Base-by-base conservation (phyloP, 257 asterid genomes). In the Solanum chiquidenum region DNA sequence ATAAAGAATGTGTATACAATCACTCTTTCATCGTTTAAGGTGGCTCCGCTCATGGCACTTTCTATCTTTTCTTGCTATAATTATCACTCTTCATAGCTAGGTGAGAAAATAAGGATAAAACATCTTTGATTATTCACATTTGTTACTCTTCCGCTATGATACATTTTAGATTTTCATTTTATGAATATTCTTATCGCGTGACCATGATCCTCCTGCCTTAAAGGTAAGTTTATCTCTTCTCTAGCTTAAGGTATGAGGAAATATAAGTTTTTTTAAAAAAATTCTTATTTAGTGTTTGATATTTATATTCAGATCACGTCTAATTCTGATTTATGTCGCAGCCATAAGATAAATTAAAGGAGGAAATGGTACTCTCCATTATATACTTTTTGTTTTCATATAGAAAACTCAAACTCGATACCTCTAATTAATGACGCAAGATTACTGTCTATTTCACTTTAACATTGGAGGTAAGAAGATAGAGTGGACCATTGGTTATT, bases 211-310 rank as follows among this genome's bases (percentile, higher is more conserved):
- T 5, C 21, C 8, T 49, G 1, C 20, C 8, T 12, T 46, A 12
- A 46, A 0, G 55, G 7, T 46, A 13, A 5, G 55, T 46, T 5
- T 13, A 46, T 0, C 20, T 46, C 55, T 46, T 46, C 18, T 46
- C 20, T 13, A 46, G 6, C 20, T 46, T 46, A 13, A 46, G 55
- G 7, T 46, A 46, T 5, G 60, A 49, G 60, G 60, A 49, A 49
- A 49, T 49, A 49, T 14, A 16, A 3, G 1, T 8, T 6, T 18
- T 55, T 55, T 20, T 0, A 0, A 3, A 42, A 10, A 42, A 11
- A 44, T 1, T 49, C 7, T 14, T 3, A 20, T 20, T 20, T 21
- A 9, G 1, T 8, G 66, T 7, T 0, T 0, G 0, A 20, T 58
- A 20, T 20, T 58, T 58, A 20, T 58, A 7, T 55, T 55, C 1